Percentiles rank a stretch among this genome's conserved stretches.
phyloP scores from a whole-genome alignment of 768 basidiomycete species.

The Leccinum aurantiacum region DNA sequence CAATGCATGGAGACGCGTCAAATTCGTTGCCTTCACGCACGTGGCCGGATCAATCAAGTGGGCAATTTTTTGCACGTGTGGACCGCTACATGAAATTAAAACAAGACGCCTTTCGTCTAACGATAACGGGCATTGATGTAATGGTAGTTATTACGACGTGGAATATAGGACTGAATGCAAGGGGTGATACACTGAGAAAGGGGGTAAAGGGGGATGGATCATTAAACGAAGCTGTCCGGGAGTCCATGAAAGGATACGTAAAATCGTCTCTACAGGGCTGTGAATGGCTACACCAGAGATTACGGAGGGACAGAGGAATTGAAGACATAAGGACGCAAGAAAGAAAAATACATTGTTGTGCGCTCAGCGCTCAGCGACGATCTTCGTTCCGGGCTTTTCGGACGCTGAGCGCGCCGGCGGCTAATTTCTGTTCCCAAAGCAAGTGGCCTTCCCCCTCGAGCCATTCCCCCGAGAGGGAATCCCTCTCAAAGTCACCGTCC shows the following conservation, averaged over 20 bases:
- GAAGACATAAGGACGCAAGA: neutral
- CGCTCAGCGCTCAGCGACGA: slow-evolving; percentile 34
- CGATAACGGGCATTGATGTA: slow-evolving; percentile 17
- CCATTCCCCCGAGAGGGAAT: slow-evolving; percentile 66
- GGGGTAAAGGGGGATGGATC: slow-evolving; percentile 4
- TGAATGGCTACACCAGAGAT: slow-evolving; percentile 16
- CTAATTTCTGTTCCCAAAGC: slow-evolving; percentile 61
- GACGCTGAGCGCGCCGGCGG: slow-evolving; percentile 36
- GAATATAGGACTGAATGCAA: slow-evolving; percentile 19
- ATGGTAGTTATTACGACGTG: slow-evolving; percentile 26
- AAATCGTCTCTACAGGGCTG: slow-evolving; percentile 16
- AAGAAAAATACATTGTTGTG: neutral
- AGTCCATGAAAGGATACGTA: slow-evolving; percentile 26
- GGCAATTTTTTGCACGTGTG: slow-evolving; percentile 13
- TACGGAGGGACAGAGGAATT: neutral
- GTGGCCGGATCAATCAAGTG: slow-evolving; percentile 21
- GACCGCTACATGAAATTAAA: slow-evolving; percentile 16
- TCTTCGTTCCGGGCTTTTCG: slow-evolving; percentile 40
- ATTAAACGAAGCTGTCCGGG: slow-evolving; percentile 20
- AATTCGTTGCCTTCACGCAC: slow-evolving; percentile 13
- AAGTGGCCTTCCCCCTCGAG: slow-evolving; percentile 60
- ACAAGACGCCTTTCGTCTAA: slow-evolving; percentile 13
- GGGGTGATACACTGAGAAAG: slow-evolving; percentile 20
- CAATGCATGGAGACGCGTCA: slow-evolving; percentile 18
- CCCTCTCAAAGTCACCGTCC: slow-evolving; percentile 84